A percentile compares a stretch with the other conserved stretches of the same genome.
Evolutionary conservation across 495 filamentous ascomycete species (phyloP).

Genomic region (Pseudevernia furfuracea): DNA sequence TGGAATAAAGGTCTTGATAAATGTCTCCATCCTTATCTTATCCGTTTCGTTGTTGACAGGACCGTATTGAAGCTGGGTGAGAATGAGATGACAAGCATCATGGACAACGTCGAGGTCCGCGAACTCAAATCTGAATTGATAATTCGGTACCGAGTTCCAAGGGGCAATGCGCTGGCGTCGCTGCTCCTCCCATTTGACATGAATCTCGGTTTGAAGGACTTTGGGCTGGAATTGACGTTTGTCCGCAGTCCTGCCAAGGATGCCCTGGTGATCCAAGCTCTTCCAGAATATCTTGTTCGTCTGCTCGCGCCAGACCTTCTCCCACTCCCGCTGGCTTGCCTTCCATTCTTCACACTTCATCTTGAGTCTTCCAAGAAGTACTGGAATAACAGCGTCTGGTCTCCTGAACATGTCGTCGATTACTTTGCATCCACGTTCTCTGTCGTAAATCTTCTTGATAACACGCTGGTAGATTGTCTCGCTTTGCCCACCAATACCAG

Average conservation of each 20-base stretch:
- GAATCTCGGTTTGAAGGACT: constrained; percentile 74
- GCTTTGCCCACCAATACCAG: constrained; percentile 84
- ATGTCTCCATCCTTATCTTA: constrained; percentile 65
- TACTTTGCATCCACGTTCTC: constrained; percentile 71
- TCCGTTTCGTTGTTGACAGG: constrained; percentile 62
- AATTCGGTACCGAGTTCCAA: constrained; percentile 48
- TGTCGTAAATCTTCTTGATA: constrained; percentile 96
- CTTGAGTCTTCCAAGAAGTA: constrained; percentile 80
- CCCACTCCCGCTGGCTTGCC: constrained; percentile 92
- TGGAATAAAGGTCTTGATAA: constrained; percentile 82
- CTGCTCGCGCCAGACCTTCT: constrained; percentile 95
- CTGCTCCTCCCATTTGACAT: constrained; percentile 80
- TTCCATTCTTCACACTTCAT: constrained; percentile 96
- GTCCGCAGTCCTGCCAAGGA: constrained; percentile 71
- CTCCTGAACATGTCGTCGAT: constrained; percentile 72
- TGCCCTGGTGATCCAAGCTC: constrained; percentile 91
- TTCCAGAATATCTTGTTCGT: constrained; percentile 87
- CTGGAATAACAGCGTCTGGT: constrained; percentile 75
- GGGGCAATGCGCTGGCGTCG: constrained; percentile 56
- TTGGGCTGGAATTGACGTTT: constrained; percentile 86
- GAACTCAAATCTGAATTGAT: constrained; percentile 68
- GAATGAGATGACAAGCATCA: constrained; percentile 71
- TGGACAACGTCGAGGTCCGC: constrained; percentile 70
- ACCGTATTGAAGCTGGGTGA: constrained; percentile 63
- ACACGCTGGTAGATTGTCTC: constrained; percentile 93